Evolutionary conservation across 2,329 filamentous ascomycete species (phyloP).

Genomic region (Hypoxylon sp.): DNA sequence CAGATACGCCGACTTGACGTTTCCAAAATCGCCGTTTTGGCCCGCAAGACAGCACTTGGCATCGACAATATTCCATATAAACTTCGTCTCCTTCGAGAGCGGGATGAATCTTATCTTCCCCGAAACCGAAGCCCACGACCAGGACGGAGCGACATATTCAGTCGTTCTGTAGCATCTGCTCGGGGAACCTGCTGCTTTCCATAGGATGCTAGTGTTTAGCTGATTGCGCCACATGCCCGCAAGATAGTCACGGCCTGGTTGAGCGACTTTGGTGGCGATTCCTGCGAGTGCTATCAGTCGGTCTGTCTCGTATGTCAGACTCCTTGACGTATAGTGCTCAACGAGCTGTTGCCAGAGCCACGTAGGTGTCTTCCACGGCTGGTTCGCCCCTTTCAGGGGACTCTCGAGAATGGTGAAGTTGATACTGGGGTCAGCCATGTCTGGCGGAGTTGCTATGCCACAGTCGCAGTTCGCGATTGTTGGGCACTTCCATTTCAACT

Average conservation of each 20-base stretch:
- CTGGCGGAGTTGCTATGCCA: background rate
- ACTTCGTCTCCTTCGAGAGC: constrained; percentile 10
- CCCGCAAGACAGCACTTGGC: background rate
- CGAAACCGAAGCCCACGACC: constrained; percentile 26
- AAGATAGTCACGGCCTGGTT: background rate
- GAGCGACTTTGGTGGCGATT: background rate
- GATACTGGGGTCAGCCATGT: constrained; percentile 12
- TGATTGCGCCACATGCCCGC: constrained; percentile 23
- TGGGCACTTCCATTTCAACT: constrained; percentile 23
- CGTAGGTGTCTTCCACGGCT: constrained; percentile 20
- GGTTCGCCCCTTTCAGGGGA: background rate
- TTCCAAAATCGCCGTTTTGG: constrained; percentile 8
- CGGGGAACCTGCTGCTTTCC: background rate
- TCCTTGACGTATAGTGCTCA: constrained; percentile 16
- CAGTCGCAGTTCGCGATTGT: constrained; percentile 17
- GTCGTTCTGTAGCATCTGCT: constrained; percentile 4
- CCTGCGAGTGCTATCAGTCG: constrained; percentile 23
- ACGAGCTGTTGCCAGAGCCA: constrained; percentile 22
- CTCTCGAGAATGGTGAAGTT: constrained; percentile 10
- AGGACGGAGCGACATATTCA: constrained; percentile 19
- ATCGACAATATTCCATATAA: constrained; percentile 17
- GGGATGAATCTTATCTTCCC: constrained; percentile 17
- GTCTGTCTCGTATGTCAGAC: constrained; percentile 13
- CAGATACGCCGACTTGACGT: constrained; percentile 8
- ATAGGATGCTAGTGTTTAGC: constrained; percentile 10